Base-by-base conservation (phyloP, 345 rosid species). In the Linum trigynum region DNA sequence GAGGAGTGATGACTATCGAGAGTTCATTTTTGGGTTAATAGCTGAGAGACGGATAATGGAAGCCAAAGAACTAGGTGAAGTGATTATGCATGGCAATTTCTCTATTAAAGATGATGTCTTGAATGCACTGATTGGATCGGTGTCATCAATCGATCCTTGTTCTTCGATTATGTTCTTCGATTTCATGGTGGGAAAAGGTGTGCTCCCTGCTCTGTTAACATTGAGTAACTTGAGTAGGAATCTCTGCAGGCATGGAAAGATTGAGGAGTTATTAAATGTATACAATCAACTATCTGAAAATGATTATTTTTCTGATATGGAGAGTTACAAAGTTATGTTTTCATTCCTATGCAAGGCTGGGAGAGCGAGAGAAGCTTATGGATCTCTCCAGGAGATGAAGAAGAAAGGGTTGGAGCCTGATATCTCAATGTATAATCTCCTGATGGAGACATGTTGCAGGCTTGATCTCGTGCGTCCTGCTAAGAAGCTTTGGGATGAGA, bases 401-500 rank as follows among this genome's bases (percentile, higher is more conserved):
- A 90, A 82, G 80, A 86, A 85, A 68, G 86, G 96, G 63, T 53
- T 88, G 40, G 75, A 62, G 66, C 84, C 90, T 63, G 82, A 85
- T 66, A 84, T 88, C 38, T 69, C 82, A 7, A 69, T 84, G 68
- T 88, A 92, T 63, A 90, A 90, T 63, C 65, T 76, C 58, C 82
- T 92, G 55, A 80, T 92, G 68, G 98, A 90, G 79, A 89, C 91
- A 42, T 86, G 96, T 66, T 90, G 97, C 67, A 77, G 78, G 72
- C 88, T 85, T 45, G 96, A 86, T 76, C 78, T 88, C 59, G 72
- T 88, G 55, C 96, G 94, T 68, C 97, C 98, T 15, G 98, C 98
- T 14, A 90, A 87, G 77, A 87, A 70, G 72, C 76, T 92, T 67
- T 92, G 98, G 98, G 96, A 87, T 75, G 95, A 92, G 82, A 89